A percentile compares a stretch with the other conserved stretches of the same genome.
Conservation (phyloP, 176 grass and related monocot species). For the Eleusine indica region DNA sequence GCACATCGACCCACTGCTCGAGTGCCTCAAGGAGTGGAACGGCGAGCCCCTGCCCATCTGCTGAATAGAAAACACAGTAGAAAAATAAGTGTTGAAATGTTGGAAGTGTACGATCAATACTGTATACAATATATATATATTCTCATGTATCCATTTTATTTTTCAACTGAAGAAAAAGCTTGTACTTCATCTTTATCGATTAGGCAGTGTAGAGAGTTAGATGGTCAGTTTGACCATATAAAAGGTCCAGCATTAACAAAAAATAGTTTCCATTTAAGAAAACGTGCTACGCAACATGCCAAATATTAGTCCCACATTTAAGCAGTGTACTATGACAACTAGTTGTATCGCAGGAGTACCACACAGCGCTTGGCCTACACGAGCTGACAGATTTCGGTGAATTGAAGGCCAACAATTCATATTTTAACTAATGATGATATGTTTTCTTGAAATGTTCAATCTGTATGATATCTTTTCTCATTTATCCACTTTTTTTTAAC, state of each 20-base stretch:
- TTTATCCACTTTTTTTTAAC: neutral
- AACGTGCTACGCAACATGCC: too few species aligned
- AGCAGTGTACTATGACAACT: too few species aligned
- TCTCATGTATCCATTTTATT: neutral
- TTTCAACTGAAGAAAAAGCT: neutral
- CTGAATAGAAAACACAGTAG: neutral
- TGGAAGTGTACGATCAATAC: neutral
- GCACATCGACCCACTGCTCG: constrained; percentile 45
- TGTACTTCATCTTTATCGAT: neutral
- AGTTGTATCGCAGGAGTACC: too few species aligned
- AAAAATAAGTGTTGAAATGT: neutral
- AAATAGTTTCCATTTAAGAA: too few species aligned
- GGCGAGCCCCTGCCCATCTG: constrained; percentile 42
- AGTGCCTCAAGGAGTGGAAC: constrained; percentile 54
- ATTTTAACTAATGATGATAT: too few species aligned
- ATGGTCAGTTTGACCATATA: too few species aligned
- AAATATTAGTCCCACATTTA: too few species aligned
- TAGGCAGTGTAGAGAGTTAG: too few species aligned
- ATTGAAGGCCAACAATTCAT: too few species aligned
- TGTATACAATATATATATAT: neutral
- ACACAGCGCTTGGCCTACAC: too few species aligned
- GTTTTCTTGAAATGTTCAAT: neutral
- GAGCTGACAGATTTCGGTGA: too few species aligned
- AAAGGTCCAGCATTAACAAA: too few species aligned
- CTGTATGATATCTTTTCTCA: neutral